Evolutionary conservation across 208 protist genomes (phyloP).

Genomic region (Tetramitus jugosus): DNA sequence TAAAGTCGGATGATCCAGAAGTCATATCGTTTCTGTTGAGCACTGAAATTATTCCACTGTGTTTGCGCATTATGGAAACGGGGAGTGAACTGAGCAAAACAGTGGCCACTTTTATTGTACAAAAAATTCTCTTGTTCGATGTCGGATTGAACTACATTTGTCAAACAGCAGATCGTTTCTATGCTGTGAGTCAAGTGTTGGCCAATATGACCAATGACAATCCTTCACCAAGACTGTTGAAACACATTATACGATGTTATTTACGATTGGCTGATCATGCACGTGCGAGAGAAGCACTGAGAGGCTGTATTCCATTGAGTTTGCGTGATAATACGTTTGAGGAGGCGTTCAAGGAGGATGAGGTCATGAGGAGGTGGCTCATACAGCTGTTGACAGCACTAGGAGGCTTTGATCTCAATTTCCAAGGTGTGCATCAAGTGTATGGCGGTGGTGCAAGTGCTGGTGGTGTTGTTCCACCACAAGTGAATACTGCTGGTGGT

Average conservation of each 20-base stretch:
- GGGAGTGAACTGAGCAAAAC: constrained; percentile 93
- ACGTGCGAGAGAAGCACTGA: constrained; percentile 60
- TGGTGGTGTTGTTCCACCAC: no score
- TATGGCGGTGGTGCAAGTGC: no score
- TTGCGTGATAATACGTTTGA: constrained; percentile 12
- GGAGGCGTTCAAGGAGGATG: neutral
- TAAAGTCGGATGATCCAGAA: constrained; percentile 54
- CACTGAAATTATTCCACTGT: constrained; percentile 99
- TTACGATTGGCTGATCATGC: constrained; percentile 87
- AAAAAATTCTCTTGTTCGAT: constrained; percentile 96
- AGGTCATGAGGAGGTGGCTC: no score
- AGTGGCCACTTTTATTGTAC: constrained; percentile 97
- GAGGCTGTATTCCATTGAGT: constrained; percentile 55
- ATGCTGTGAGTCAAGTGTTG: constrained; percentile 84
- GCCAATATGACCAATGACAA: constrained; percentile 82
- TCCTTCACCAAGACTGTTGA: constrained; percentile 83
- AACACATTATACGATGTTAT: constrained; percentile 97
- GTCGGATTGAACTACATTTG: constrained; percentile 94
- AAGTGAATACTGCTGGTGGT: no score
- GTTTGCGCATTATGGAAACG: constrained; percentile 96
- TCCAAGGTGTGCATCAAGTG: no score
- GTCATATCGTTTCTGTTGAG: constrained; percentile 20
- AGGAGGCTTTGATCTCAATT: no score
- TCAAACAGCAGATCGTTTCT: constrained; percentile 86
- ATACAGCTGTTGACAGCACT: no score